Evolutionary conservation across 208 protist genomes (phyloP).

Genomic region (Tritrichomonas foetus): DNA sequence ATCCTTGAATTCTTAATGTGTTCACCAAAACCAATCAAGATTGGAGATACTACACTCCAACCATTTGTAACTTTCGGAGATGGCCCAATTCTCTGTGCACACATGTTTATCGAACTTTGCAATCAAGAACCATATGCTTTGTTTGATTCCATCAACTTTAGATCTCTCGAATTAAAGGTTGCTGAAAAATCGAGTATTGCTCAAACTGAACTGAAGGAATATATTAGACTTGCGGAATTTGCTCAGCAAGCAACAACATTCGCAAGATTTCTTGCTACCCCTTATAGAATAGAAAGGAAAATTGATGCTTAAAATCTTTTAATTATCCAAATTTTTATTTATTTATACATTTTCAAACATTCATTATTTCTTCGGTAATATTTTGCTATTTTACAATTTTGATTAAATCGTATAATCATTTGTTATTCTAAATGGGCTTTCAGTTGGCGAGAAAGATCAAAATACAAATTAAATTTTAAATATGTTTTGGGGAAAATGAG

Average conservation of each 20-base stretch:
- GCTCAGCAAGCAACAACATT: not conserved
- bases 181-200: not conserved
- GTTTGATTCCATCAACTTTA: not conserved
- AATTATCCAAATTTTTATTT: not conserved
- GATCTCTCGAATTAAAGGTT: not conserved
- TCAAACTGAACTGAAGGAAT: not conserved
- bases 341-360: not conserved
- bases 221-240: not conserved
- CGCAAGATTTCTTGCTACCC: not conserved
- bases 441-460: too few relatives aligned
- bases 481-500: too few relatives aligned
- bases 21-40: not conserved
- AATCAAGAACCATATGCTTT: not conserved
- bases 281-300: not conserved
- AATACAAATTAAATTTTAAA: too few relatives aligned
- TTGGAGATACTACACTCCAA: not conserved
- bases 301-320: not conserved
- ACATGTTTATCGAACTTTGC: not conserved
- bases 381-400: too few relatives aligned
- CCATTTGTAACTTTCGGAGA: not conserved
- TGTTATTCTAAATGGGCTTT: too few relatives aligned
- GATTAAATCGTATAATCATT: too few relatives aligned
- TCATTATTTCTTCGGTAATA: too few relatives aligned
- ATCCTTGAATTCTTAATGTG: not conserved
- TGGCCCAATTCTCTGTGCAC: not conserved